Percentiles rank a stretch among this genome's conserved stretches.
Evolutionary conservation across 2,329 filamentous ascomycete species (phyloP).

Genomic region (Pleomassaria siparia): DNA sequence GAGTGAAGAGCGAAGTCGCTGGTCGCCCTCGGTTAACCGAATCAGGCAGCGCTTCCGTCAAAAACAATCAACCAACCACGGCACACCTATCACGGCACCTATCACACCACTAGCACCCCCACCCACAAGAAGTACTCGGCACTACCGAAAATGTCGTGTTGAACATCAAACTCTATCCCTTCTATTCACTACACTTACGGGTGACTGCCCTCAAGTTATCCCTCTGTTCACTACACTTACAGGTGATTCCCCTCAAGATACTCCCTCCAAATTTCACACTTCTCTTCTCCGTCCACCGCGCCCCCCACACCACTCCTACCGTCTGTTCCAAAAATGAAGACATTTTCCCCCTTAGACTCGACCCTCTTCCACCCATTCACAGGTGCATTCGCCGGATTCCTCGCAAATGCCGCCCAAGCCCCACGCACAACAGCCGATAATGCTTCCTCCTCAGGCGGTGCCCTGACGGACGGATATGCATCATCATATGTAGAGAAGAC

Average conservation of each 20-base stretch:
- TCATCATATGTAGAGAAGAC: slow-evolving; percentile 7
- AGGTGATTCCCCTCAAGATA: neutral
- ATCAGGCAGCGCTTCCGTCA: slow-evolving; percentile 5
- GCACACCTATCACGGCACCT: too few relatives aligned
- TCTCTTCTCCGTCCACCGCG: neutral
- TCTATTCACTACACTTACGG: too few relatives aligned
- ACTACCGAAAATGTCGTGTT: too few relatives aligned
- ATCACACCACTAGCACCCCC: too few relatives aligned
- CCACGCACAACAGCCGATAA: slow-evolving; percentile 7
- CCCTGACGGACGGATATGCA: slow-evolving; percentile 1
- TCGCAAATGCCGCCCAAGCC: slow-evolving; percentile 14
- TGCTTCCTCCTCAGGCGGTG: neutral
- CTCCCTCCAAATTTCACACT: slow-evolving; percentile 2
- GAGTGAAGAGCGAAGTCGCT: slow-evolving; percentile 2
- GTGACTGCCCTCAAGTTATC: too few relatives aligned
- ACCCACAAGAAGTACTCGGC: too few relatives aligned
- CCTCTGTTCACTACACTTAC: neutral
- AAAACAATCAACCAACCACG: neutral
- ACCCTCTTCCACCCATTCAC: slow-evolving; percentile 1
- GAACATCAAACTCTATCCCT: too few relatives aligned
- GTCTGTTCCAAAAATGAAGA: slow-evolving; percentile 5
- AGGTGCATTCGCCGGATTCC: slow-evolving; percentile 5
- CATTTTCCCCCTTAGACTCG: neutral
- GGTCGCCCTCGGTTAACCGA: neutral
- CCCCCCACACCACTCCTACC: neutral